Evolutionary conservation across 2,329 filamentous ascomycete species (phyloP), one percentile per base, ranked within the genome.

Genomic region (Aspergillus pseudoviridinutans): DNA sequence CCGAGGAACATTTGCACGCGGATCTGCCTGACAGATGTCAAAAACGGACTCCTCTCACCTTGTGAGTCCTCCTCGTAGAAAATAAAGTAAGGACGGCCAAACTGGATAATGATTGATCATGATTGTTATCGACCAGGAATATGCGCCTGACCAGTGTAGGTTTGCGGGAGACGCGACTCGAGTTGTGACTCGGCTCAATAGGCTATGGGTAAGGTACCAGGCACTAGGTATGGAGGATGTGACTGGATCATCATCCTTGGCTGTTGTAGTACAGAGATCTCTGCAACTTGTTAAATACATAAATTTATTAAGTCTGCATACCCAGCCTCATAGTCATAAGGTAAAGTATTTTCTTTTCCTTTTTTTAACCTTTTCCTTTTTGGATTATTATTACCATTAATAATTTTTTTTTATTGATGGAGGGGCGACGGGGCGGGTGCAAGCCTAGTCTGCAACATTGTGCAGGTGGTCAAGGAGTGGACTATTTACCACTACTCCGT

Each of bases 391-490:
- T 8, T 28, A 35, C 12, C 38, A 46, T 32, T 46, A 38, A 10
- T 27, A 22, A 4, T 38, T n/a, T 38, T 24, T 25, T 25, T 25
- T 25, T 25, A 14, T 51, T 38, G n/a, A 50, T 25, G 41, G 27
- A 35, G 50, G 38, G 28, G 51, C 17, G 41, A 42, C 17, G 20
- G 55, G 53, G 52, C 53, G 28, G 58, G 49, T 61, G 58, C 55
- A 64, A 60, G 58, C 57, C 57, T 60, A 20, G 22, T 42, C 28
- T 38, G 32, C 44, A 49, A 35, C 35, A 51, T 52, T 54, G 58
- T 60, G 63, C 64, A 64, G 60, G 58, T 61, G 58, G 61, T 44
- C 56, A 46, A 44, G 58, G 58, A 59, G 64, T 50, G 46, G 64
- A 61, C 58, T 29, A 8, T 17, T 7, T 7, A 17, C 6, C 17